Conservation (phyloP, 495 filamentous ascomycete species). For the Neurospora sp. region DNA sequence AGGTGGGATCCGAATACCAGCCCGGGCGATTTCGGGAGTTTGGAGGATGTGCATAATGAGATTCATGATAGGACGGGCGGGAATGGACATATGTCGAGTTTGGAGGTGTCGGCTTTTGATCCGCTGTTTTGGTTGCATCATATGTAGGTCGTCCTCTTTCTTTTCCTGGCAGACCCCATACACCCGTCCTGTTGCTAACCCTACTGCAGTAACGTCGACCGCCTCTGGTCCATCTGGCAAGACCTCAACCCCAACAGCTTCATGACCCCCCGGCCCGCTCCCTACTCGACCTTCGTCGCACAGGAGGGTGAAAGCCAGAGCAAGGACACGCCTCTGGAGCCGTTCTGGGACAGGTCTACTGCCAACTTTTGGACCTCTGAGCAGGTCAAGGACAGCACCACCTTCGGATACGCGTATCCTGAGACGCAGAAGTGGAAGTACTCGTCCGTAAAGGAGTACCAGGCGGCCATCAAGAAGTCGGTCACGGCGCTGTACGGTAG, state of each 20-base stretch:
- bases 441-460: slow-evolving; percentile 4
- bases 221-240: slow-evolving; percentile 65
- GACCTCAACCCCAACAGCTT: slow-evolving; percentile 49
- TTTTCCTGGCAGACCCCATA: too few relatives aligned
- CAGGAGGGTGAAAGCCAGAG: slow-evolving; percentile 28
- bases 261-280: slow-evolving; percentile 38
- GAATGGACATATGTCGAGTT: slow-evolving; percentile 52
- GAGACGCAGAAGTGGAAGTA: slow-evolving; percentile 35
- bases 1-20: slow-evolving; percentile 32
- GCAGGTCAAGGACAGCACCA: slow-evolving; percentile 24
- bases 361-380: slow-evolving; percentile 38
- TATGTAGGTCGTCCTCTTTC: slow-evolving; percentile 4
- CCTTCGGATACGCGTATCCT: slow-evolving; percentile 51
- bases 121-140: slow-evolving; percentile 64
- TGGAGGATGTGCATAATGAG: slow-evolving; percentile 55
- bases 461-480: slow-evolving; percentile 5
- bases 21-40: slow-evolving; percentile 37
- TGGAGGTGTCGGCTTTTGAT: slow-evolving; percentile 60
- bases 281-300: slow-evolving; percentile 42
- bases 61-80: slow-evolving; percentile 49
- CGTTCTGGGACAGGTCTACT: slow-evolving; percentile 33
- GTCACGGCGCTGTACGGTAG: slow-evolving; percentile 16
- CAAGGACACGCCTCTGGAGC: slow-evolving; percentile 28
- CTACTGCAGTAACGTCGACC: slow-evolving; percentile 40
- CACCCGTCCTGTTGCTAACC: too few relatives aligned